Percentiles rank a stretch among this genome's conserved stretches.
These are phyloP conservation scores for Arthrocladium fulminans DNA, from an alignment of 2,329 filamentous ascomycete genomes.

Conservation along the genomic window DNA sequence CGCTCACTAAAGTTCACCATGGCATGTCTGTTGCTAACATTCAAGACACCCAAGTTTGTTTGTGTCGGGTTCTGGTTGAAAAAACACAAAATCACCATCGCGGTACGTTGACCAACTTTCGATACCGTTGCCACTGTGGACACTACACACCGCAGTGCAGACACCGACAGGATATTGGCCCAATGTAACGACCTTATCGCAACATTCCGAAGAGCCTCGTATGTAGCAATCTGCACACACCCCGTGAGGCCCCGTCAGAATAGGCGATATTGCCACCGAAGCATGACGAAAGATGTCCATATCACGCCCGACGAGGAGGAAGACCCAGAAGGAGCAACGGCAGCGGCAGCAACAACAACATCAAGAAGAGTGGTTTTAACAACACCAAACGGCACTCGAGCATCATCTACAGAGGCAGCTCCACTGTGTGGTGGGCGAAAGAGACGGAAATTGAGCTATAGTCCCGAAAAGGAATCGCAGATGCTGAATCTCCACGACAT, in stretches of 20 bases:
- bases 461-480: background rate
- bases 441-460: constrained; percentile 8
- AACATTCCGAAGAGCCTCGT: no score
- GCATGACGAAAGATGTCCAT: background rate
- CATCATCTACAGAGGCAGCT: background rate
- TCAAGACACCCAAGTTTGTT: background rate
- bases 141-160: no score
- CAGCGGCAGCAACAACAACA: background rate
- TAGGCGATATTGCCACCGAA: no score
- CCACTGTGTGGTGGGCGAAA: constrained; percentile 1
- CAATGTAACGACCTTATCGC: no score
- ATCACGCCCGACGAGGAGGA: background rate
- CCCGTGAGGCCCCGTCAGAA: no score
- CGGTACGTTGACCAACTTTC: no score
- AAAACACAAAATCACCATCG: no score
- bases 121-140: no score
- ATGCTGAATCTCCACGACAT: background rate
- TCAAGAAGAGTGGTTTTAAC: no score
- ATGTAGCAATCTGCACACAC: no score
- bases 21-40: background rate
- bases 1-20: background rate
- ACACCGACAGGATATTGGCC: no score
- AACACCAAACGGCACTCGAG: background rate
- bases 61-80: no score
- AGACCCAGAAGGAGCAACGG: background rate